These are phyloP conservation scores for Fomitopsis betulina DNA, from an alignment of 1,284 basidiomycete species.

Conservation along the genomic window DNA sequence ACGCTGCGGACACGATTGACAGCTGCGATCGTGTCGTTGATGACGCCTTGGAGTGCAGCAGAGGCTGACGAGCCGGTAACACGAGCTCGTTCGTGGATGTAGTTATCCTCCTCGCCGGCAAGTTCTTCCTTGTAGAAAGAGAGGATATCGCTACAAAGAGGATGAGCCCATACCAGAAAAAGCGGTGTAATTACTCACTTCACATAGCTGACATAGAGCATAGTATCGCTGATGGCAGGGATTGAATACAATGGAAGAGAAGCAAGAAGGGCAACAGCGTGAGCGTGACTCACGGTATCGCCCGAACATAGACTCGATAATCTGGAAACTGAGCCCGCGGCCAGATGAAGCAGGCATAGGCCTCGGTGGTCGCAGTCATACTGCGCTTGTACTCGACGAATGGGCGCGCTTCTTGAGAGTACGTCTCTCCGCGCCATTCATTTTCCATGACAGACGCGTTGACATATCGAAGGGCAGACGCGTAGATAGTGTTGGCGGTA, in stretches of 20 bases:
- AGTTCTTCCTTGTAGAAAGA: conserved; percentile 17
- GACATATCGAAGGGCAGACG: conserved; percentile 13
- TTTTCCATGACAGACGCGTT: conserved; percentile 15
- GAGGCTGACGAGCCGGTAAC: conserved; percentile 6
- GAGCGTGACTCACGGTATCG: conserved; percentile 14
- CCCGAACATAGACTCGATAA: conserved; percentile 8
- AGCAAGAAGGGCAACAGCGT: neutral
- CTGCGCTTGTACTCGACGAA: conserved; percentile 13
- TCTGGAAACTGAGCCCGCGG: conserved; percentile 13
- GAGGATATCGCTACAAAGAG: conserved; percentile 9
- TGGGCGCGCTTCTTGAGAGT: conserved; percentile 2
- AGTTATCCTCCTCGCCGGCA: conserved; percentile 10
- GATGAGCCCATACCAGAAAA: neutral
- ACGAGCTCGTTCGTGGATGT: conserved; percentile 11
- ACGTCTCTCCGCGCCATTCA: conserved; percentile 4
- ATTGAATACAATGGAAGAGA: neutral
- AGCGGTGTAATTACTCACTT: neutral
- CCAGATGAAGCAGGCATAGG: conserved; percentile 16
- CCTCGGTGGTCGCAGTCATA: conserved; percentile 11
- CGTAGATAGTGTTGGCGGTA: conserved; percentile 12
- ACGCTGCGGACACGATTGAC: conserved; percentile 10
- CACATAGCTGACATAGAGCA: conserved; percentile 13
- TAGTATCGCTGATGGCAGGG: conserved; percentile 8
- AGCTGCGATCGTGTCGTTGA: conserved; percentile 11
- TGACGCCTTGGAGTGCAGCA: conserved; percentile 5